Evolutionary conservation across 2,329 filamentous ascomycete species (phyloP), one percentile per base, ranked within the genome.

Genomic region (Didymellaceae sp.): DNA sequence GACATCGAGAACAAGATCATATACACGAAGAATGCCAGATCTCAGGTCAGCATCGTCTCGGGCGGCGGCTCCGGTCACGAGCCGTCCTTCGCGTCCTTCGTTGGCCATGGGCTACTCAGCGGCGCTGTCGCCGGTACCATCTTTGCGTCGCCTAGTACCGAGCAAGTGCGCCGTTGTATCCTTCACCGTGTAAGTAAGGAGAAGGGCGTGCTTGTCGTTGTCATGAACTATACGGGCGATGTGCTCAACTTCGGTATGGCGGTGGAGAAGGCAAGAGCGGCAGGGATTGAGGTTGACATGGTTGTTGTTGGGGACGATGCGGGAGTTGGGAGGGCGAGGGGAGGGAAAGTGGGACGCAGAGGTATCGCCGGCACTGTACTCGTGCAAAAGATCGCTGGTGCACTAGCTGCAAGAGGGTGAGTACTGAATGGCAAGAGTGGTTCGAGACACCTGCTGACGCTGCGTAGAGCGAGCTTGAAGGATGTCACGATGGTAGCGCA

Each of bases 21-120:
- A 20, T 68, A 68, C 53, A 60, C 51, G 22, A 58, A 55, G 11
- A 50, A 54, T 10, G 39, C 43, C 34, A 34, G 75, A 22, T 71
- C 80, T 13, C 73, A 90, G 66, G 91, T 96, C 34, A 90, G 90
- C 48, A 81, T 97, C 66, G 81, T 97, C 61, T 92, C 89, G 2
- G 93, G 93, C 57, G 93, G 93, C 59, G 93, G 93, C 46, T 89
- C 87, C 16, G 92, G 92, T 61, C 92, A 97, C 69, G 92, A 97
- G 71, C 92, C 92, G 18, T 89, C 87, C 52, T 96, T 96, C 70
- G 86, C 87, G 1, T 88, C 85, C 52, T 94, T 92, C 74, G 92
- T 97, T 11, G 92, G 92, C 18, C 80, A 82, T 8, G 92, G 91
- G 38, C 78, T 96, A 56, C 83, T 96, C 14, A 85, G 87, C 24